These are phyloP conservation scores for Pseudogymnoascus sp. DNA, from an alignment of 2,329 filamentous ascomycete species.

Conservation along the genomic window DNA sequence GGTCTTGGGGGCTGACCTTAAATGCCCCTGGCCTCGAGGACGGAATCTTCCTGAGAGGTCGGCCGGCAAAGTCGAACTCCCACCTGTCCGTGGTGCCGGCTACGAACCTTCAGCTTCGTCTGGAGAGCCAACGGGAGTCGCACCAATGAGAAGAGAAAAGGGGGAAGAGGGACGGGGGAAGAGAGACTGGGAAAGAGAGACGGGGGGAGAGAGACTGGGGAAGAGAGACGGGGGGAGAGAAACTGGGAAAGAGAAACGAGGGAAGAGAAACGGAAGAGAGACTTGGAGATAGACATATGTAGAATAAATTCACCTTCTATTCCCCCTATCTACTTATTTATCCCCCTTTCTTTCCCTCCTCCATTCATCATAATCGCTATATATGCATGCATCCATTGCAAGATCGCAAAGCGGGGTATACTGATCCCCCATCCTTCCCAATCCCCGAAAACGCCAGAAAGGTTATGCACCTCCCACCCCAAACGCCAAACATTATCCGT, in stretches of 20 bases:
- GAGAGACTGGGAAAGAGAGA: too few relatives aligned
- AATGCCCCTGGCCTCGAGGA: too few relatives aligned
- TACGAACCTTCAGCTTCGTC: slow-evolving; percentile 10
- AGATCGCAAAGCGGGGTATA: background rate
- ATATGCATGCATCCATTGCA: slow-evolving; percentile 4
- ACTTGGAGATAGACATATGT: too few relatives aligned
- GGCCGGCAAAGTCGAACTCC: slow-evolving; percentile 9
- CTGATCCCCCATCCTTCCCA: background rate
- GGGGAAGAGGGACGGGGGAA: too few relatives aligned
- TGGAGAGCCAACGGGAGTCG: slow-evolving; percentile 9
- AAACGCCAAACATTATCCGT: background rate
- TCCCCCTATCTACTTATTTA: background rate
- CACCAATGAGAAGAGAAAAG: background rate
- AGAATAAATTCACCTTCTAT: background rate
- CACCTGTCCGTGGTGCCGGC: slow-evolving; percentile 9
- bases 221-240: too few relatives aligned
- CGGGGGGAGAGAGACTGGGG: too few relatives aligned
- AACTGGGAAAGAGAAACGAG: too few relatives aligned
- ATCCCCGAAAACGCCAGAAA: background rate
- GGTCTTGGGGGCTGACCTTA: background rate
- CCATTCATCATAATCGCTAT: background rate
- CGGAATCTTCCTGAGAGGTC: background rate
- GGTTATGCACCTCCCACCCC: background rate
- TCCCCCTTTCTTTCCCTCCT: background rate
- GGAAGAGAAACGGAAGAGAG: too few relatives aligned